Evolutionary conservation across 73 alveolate genomes (phyloP), one percentile per base, ranked within the genome.

Genomic region (Durusdinium trenchii): DNA sequence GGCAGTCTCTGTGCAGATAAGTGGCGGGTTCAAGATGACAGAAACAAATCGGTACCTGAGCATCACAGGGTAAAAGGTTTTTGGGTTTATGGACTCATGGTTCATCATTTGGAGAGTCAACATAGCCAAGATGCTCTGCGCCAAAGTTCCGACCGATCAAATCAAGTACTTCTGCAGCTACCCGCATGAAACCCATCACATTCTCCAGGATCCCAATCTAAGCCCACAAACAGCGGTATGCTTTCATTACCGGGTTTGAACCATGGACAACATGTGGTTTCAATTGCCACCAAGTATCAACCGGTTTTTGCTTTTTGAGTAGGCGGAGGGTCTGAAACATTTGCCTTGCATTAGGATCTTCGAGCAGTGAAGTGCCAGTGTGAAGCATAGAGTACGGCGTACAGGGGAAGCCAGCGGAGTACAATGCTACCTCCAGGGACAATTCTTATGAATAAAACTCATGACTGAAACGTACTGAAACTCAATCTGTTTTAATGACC

Each of bases 311-410:
- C 12, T 30, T 35, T 35, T 38, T 35, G 51, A 75, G 35, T 1
- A 36, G 35, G 40, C 3, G 0, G 32, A 75, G 2, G 0, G 86
- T 75, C 32, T 75, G 3, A 18, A 38, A 75, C 52, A 38, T 50
- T 35, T 75, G 86, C 54, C 52, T 35, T 2, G 57, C 54, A 40
- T 75, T 75, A 36, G 23, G 2, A 36, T 75, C 86, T 38, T 40
- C 35, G 26, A 75, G 86, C 35, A 75, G 48, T 18, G 14, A 10
- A n/a, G 86, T 16, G 2, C 28, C 2, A n/a, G 23, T 0, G 10
- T 75, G 86, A 10, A 75, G 54, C 86, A 40, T 38, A 23, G 86
- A 75, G 32, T 36, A 75, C 1, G 86, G 86, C 48, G 86, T 75
- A 6, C 85, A 73, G 26, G 85, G 85, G 38, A 73, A 73, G 54